A percentile compares a stretch with the other conserved stretches of the same genome.
Conservation (phyloP, 129 eudicot species). For the Escallonia herrerae region DNA sequence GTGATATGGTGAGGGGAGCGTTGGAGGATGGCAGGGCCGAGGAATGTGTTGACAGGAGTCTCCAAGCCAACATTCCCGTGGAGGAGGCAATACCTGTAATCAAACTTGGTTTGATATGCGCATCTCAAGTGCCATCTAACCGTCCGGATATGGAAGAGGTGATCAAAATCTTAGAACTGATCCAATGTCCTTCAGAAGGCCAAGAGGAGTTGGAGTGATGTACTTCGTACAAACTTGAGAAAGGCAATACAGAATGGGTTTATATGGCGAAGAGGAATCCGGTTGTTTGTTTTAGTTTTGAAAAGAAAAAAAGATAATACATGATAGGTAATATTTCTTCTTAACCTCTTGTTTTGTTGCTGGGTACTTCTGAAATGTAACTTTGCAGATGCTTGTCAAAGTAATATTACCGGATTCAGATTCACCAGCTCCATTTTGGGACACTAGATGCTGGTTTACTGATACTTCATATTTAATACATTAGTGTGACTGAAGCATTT, state of each 20-base stretch:
- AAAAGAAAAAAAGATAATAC: not conserved
- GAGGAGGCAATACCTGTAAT: slow-evolving; percentile 84
- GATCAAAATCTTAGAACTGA: slow-evolving; percentile 72
- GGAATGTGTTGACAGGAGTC: slow-evolving; percentile 63
- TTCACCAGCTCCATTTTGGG: slow-evolving; percentile 15
- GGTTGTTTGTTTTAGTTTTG: slow-evolving; percentile 1
- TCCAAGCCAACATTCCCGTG: slow-evolving; percentile 40
- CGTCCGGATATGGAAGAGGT: slow-evolving; percentile 97
- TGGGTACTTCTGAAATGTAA: not conserved
- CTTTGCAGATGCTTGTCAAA: slow-evolving; percentile 1
- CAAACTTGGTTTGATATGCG: slow-evolving; percentile 86
- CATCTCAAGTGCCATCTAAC: slow-evolving; percentile 92
- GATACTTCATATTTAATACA: not conserved
- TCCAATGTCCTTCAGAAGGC: slow-evolving; percentile 67
- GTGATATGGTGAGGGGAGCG: slow-evolving; percentile 87
- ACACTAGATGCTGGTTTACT: not conserved
- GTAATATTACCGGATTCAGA: slow-evolving; percentile 2
- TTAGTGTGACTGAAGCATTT: slow-evolving; percentile 2
- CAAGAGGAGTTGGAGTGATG: slow-evolving; percentile 54
- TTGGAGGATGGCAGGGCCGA: slow-evolving; percentile 62
- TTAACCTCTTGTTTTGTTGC: slow-evolving; percentile 1
- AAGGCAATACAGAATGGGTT: not conserved
- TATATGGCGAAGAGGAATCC: slow-evolving; percentile 21
- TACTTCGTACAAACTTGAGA: not conserved
- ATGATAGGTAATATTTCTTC: not conserved